A percentile compares a stretch with the other conserved stretches of the same genome.
phyloP scores from a whole-genome alignment of 2,329 filamentous ascomycete species.

The Fusarium pininemorale region DNA sequence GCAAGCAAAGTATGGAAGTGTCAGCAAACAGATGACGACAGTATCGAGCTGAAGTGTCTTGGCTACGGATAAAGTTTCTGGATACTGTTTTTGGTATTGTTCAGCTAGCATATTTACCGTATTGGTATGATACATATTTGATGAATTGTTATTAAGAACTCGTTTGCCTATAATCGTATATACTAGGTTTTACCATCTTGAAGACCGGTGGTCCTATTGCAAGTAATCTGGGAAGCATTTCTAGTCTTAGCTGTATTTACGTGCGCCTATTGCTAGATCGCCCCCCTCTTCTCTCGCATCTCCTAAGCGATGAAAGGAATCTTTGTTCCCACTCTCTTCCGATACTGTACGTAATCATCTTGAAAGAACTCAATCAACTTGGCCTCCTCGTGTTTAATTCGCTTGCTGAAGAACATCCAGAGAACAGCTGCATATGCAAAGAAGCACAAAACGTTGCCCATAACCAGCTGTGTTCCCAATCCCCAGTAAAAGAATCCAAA shows the following conservation, averaged over 20 bases:
- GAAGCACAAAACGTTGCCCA: slow-evolving; percentile 86
- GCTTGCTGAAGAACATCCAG: slow-evolving; percentile 82
- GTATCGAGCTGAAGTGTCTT: slow-evolving; percentile 4
- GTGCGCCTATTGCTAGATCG: neutral
- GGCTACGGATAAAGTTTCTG: neutral
- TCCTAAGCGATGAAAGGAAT: slow-evolving; percentile 73
- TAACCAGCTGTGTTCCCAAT: slow-evolving; percentile 88
- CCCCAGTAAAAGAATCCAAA: slow-evolving; percentile 99
- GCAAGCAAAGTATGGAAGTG: slow-evolving; percentile 96
- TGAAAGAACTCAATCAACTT: slow-evolving; percentile 85
- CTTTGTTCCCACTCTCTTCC: slow-evolving; percentile 73
- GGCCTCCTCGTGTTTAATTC: slow-evolving; percentile 82
- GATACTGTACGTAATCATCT: slow-evolving; percentile 80
- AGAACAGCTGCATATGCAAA: slow-evolving; percentile 77
- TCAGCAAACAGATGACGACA: slow-evolving; percentile 59
- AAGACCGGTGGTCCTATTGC: neutral
- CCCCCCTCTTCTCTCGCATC: neutral
- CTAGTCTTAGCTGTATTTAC: neutral
- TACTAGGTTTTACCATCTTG: neutral
- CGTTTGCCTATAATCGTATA: neutral
- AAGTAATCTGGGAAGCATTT: neutral
- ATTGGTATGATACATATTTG: slow-evolving; percentile 3
- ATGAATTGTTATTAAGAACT: neutral
- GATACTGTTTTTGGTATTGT: slow-evolving; percentile 1
- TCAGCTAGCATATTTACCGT: neutral